Conservation (phyloP, 2,329 filamentous ascomycete genomes). For the Nigrograna mackinnonii region DNA sequence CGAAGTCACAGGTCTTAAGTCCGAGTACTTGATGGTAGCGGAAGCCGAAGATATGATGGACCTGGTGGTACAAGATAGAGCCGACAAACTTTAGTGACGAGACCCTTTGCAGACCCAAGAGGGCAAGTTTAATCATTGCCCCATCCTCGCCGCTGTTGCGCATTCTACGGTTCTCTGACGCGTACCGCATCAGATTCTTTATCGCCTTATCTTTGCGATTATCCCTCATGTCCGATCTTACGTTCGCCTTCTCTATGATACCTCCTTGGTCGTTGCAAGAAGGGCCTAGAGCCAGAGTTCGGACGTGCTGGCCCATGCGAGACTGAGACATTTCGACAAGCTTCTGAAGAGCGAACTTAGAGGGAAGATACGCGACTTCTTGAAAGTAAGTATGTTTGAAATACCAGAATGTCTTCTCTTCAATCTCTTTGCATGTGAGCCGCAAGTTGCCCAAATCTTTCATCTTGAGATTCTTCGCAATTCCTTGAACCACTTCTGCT, state of each 20-base stretch:
- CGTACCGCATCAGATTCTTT: constrained; percentile 5
- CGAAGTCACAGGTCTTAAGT: not conserved
- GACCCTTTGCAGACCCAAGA: constrained; percentile 2
- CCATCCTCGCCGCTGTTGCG: constrained; percentile 3
- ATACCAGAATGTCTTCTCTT: constrained; percentile 4
- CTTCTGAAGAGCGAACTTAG: constrained; percentile 6
- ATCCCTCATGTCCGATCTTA: no score
- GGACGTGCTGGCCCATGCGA: constrained; percentile 3
- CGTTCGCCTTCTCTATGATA: not conserved
- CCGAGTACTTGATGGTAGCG: no score
- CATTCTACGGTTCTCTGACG: constrained; percentile 7
- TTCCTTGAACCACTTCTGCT: constrained; percentile 4
- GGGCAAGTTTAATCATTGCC: constrained; percentile 2
- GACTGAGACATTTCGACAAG: constrained; percentile 7
- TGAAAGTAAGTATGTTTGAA: constrained; percentile 7
- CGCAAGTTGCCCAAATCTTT: constrained; percentile 6
- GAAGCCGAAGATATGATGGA: no score
- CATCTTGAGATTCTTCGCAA: constrained; percentile 3
- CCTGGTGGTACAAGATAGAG: not conserved
- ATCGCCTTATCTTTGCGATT: no score
- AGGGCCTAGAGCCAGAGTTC: constrained; percentile 5
- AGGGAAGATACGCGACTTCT: constrained; percentile 6
- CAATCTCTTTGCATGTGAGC: constrained; percentile 9
- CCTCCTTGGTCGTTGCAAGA: constrained; percentile 6
- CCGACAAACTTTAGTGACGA: constrained; percentile 3